These are phyloP conservation scores for Aspergillus sclerotialis DNA, from an alignment of 2,329 filamentous ascomycete genomes.

Conservation along the genomic window DNA sequence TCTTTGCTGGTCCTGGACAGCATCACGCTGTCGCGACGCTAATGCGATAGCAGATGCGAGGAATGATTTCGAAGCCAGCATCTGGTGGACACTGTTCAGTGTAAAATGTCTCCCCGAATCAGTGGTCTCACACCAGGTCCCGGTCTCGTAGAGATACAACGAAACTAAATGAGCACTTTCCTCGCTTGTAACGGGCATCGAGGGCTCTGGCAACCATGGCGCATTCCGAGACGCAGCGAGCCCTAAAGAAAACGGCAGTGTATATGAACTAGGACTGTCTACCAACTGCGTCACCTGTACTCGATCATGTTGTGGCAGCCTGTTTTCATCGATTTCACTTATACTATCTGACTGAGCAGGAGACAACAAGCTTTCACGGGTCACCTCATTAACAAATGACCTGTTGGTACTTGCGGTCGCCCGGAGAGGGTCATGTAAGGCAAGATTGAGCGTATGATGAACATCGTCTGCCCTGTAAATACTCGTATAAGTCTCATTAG, in stretches of 20 bases:
- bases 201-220: conserved; percentile 1
- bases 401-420: too few relatives aligned
- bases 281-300: too few relatives aligned
- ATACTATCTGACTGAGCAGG: too few relatives aligned
- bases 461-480: too few relatives aligned
- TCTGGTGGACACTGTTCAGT: conserved; percentile 4
- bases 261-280: too few relatives aligned
- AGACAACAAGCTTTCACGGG: too few relatives aligned
- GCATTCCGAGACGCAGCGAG: not conserved
- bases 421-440: too few relatives aligned
- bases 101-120: conserved; percentile 10
- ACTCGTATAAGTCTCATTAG: too few relatives aligned
- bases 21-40: conserved; percentile 9
- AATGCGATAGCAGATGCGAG: conserved; percentile 7
- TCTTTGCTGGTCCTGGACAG: conserved; percentile 3
- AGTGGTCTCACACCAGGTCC: conserved; percentile 11
- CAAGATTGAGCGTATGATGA: too few relatives aligned
- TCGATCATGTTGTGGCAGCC: too few relatives aligned
- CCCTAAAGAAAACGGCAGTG: not conserved
- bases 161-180: conserved; percentile 6
- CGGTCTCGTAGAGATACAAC: conserved; percentile 6
- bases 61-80: conserved; percentile 7
- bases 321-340: too few relatives aligned
- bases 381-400: too few relatives aligned
- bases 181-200: conserved; percentile 3